phyloP scores from a whole-genome alignment of 2,329 filamentous ascomycete species.

The Thelonectria discophora region DNA sequence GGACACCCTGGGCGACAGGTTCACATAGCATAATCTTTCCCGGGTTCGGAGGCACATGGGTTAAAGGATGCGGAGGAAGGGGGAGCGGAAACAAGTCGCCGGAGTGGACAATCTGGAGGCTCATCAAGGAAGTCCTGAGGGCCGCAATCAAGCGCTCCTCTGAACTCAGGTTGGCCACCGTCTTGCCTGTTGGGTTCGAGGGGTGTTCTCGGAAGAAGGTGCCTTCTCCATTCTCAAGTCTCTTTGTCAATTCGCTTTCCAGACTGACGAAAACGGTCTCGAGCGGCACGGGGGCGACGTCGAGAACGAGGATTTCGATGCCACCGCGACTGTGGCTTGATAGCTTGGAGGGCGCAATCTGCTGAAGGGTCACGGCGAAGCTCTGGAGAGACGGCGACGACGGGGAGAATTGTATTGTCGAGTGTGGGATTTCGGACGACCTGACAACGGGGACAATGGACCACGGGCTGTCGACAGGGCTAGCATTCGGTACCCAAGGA shows the following conservation, averaged over 20 bases:
- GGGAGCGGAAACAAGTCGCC: conserved; percentile 83
- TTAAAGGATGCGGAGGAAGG: conserved; percentile 84
- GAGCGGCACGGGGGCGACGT: conserved; percentile 80
- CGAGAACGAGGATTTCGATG: conserved; percentile 84
- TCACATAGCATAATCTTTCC: conserved; percentile 94
- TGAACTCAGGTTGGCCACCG: conserved; percentile 49
- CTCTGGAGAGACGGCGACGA: conserved; percentile 78
- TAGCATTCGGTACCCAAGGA: conserved; percentile 72
- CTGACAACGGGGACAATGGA: conserved; percentile 80
- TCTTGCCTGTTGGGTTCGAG: conserved; percentile 49
- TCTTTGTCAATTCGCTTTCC: conserved; percentile 80
- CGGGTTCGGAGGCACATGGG: conserved; percentile 82
- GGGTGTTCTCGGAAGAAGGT: conserved; percentile 78
- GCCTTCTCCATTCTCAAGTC: conserved; percentile 83
- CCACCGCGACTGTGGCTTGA: conserved; percentile 76
- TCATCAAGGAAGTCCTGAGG: conserved; percentile 77
- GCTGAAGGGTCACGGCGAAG: conserved; percentile 78
- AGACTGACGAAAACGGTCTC: conserved; percentile 89
- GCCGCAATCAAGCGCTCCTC: conserved; percentile 70
- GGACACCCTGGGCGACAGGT: conserved; percentile 86
- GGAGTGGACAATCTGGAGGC: conserved; percentile 79
- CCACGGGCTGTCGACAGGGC: conserved; percentile 75
- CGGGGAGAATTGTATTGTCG: conserved; percentile 81
- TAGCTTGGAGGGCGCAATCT: conserved; percentile 78
- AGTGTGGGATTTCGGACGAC: conserved; percentile 73